Evolutionary conservation across 169 alveolate species (phyloP).

Genomic region (Plasmodium gaboni): DNA sequence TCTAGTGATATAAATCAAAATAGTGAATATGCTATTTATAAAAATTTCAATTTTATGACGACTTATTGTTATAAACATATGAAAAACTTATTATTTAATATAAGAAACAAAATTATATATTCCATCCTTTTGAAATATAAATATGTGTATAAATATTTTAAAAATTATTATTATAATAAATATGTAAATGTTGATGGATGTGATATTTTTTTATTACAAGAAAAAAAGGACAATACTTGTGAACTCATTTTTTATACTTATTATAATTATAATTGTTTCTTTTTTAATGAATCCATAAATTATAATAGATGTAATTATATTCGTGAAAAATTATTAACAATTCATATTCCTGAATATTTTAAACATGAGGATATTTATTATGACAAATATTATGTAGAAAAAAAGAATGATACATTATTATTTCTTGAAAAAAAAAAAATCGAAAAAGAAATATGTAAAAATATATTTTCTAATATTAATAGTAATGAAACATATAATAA

Average conservation of each 20-base stretch:
- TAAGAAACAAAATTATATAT: not conserved
- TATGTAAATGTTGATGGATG: slow-evolving; percentile 13
- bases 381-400: not conserved
- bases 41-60: too few relatives aligned
- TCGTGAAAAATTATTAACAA: not conserved
- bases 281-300: slow-evolving; percentile 27
- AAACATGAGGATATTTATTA: not conserved
- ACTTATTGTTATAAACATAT: not conserved
- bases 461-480: slow-evolving; percentile 25
- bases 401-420: not conserved
- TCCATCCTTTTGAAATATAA: not conserved
- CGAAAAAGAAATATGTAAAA: slow-evolving; percentile 23
- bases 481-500: not conserved
- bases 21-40: too few relatives aligned
- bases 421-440: not conserved
- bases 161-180: not conserved
- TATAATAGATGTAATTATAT: slow-evolving; percentile 7
- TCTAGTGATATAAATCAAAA: too few relatives aligned
- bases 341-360: not conserved
- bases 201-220: slow-evolving; percentile 18
- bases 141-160: not conserved
- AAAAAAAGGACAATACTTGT: slow-evolving; percentile 12
- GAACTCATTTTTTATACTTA: slow-evolving; percentile 7
- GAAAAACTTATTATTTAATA: not conserved
- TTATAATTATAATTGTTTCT: slow-evolving; percentile 8